Evolutionary conservation across 1,284 basidiomycete species (phyloP).

Genomic region (Tilletia caries): DNA sequence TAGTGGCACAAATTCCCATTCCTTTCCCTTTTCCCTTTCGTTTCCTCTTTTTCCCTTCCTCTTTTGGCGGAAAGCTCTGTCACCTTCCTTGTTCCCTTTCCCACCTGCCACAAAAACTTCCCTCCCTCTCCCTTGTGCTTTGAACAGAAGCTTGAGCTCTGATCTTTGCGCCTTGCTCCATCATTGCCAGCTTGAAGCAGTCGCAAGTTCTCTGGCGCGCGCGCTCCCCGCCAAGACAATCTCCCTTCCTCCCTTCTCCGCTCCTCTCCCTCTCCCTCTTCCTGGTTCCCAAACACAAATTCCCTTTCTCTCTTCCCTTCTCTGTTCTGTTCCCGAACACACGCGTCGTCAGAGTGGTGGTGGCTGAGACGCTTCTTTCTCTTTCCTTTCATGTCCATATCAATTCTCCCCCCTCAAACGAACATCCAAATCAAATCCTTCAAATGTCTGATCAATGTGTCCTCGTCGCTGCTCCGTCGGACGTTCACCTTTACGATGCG

Average conservation of each 20-base stretch:
- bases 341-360: neutral
- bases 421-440: slow-evolving; percentile 10
- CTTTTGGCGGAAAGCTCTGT: neutral
- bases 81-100: too few relatives aligned
- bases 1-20: slow-evolving; percentile 17
- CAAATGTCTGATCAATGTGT: neutral
- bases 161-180: slow-evolving; percentile 6
- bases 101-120: too few relatives aligned
- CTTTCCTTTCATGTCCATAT: slow-evolving; percentile 18
- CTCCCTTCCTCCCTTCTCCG: neutral
- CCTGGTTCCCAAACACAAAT: neutral
- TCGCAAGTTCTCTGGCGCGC: too few relatives aligned
- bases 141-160: slow-evolving; percentile 4
- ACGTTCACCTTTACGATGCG: too few relatives aligned
- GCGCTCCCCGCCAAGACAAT: neutral
- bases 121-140: neutral
- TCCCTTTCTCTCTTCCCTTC: neutral
- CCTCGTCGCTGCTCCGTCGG: too few relatives aligned
- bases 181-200: slow-evolving; percentile 5
- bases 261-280: neutral
- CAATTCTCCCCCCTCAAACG: neutral
- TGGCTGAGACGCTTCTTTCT: slow-evolving; percentile 18
- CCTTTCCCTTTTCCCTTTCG: slow-evolving; percentile 51
- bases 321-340: slow-evolving; percentile 19
- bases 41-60: slow-evolving; percentile 52